Evolutionary conservation across 2,329 filamentous ascomycete genomes (phyloP).

Genomic region (Purpureocillium takamizusanense): DNA sequence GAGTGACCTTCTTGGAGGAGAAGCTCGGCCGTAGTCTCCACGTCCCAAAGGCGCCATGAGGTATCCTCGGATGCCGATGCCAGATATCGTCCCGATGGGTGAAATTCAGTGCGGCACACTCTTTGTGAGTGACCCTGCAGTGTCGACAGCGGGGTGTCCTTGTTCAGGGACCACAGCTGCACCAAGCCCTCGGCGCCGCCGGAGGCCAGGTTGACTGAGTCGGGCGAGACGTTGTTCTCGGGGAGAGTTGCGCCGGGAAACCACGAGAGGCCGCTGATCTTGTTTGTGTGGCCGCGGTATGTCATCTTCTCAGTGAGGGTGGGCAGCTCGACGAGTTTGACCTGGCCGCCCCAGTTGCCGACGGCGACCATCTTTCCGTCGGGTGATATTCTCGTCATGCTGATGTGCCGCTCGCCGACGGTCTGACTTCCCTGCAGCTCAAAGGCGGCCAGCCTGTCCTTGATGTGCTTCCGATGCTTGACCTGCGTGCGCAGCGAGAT

Average conservation of each 20-base stretch:
- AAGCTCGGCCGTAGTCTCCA: conserved; percentile 75
- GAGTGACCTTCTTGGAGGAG: conserved; percentile 91
- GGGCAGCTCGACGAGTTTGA: conserved; percentile 79
- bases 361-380: conserved; percentile 76
- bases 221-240: conserved; percentile 59
- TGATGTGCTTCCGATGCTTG: conserved; percentile 82
- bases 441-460: conserved; percentile 71
- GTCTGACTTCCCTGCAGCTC: conserved; percentile 92
- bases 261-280: conserved; percentile 88
- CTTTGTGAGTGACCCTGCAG: conserved; percentile 77
- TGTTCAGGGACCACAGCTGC: conserved; percentile 80
- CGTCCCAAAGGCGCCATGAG: conserved; percentile 94
- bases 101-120: conserved; percentile 88
- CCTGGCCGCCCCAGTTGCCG: conserved; percentile 86
- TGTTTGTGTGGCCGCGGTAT: conserved; percentile 77
- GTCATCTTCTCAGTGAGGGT: conserved; percentile 68
- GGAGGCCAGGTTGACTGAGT: conserved; percentile 76
- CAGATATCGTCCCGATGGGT: conserved; percentile 81
- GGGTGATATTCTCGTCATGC: conserved; percentile 85
- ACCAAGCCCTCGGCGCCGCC: conserved; percentile 83
- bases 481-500: conserved; percentile 86
- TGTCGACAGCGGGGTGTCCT: conserved; percentile 77
- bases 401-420: conserved; percentile 81
- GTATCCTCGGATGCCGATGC: conserved; percentile 94
- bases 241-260: conserved; percentile 71